Evolutionary conservation across 1,139 yeast genomes (phyloP), one percentile per base, ranked within the genome.

Genomic region (Wickerhamomyces sp.): DNA sequence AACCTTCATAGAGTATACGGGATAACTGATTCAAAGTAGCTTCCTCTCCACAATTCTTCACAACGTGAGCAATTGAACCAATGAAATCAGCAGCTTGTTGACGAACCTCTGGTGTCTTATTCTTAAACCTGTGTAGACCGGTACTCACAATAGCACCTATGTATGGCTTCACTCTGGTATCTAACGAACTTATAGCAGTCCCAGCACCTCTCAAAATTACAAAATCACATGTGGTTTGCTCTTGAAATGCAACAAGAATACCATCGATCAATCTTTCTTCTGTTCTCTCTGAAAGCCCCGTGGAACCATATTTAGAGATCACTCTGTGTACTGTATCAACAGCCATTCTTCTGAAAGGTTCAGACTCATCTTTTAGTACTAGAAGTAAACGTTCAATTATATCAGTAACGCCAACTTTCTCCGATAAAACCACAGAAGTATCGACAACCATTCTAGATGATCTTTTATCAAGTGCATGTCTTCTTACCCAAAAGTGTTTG

Each of bases 21-120:
- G 89, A 80, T 37, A 91, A 64, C 51, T 81, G 83, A 38, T 71
- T 70, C 49, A 88, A 58, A 36, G 85, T 59, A 5, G 68, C 77
- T 29, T 72, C 74, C 47, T 84, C 86, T 6, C 70, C 78, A 53
- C 96, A 86, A 12, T 64, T 55, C 43, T 75, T 75, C 41, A 89
- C 70, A 1, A 78, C 81, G 2, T 85, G 78, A 0, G 91, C 82
- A 21, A 86, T 64, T 14, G 72, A 66, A 1, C 79, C 62, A 26
- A 89, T 74, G 38, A 89, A 61, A 48, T 87, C 95, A 0, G 95
- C 88, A 1, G 96, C 80, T 54, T 87, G 95, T 53, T 86, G 86
- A 41, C 97, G 72, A 1, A 83, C 75, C 31, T 78, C 80, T 0
- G 93, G 78, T 1, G 74, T 62, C 46, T 83, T 80, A 54, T 85